phyloP scores from a whole-genome alignment of 331 rosid species.

The Pyracantha coccinea region DNA sequence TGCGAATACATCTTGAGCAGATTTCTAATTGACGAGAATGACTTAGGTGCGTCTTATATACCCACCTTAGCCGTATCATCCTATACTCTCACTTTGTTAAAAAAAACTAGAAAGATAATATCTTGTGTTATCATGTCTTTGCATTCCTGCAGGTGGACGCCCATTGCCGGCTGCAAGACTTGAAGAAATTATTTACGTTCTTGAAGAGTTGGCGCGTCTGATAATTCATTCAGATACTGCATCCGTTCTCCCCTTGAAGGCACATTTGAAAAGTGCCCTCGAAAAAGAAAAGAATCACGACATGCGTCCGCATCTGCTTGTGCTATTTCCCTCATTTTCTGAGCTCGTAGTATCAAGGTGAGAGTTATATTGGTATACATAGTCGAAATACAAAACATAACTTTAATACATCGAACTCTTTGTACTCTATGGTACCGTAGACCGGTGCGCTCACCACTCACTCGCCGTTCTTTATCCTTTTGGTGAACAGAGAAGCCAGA shows the following conservation, averaged over 20 bases:
- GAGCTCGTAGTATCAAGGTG: slow-evolving; percentile 89
- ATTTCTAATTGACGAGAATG: slow-evolving; percentile 69
- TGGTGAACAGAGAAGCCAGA: slow-evolving; percentile 60
- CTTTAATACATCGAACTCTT: background rate
- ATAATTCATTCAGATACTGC: slow-evolving; percentile 59
- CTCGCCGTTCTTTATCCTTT: background rate
- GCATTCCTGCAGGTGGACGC: slow-evolving; percentile 48
- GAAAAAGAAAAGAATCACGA: slow-evolving; percentile 32
- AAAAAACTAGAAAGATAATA: too few relatives aligned
- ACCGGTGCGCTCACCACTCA: background rate
- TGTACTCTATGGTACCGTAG: background rate
- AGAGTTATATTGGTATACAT: background rate
- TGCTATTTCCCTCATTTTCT: slow-evolving; percentile 71
- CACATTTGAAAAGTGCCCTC: slow-evolving; percentile 45
- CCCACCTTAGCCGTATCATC: background rate
- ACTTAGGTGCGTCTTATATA: slow-evolving; percentile 42
- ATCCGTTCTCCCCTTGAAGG: slow-evolving; percentile 56
- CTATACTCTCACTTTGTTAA: background rate
- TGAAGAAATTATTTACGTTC: slow-evolving; percentile 66
- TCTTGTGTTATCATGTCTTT: background rate
- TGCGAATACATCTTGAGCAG: slow-evolving; percentile 73
- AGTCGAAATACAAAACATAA: too few relatives aligned
- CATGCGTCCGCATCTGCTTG: slow-evolving; percentile 59
- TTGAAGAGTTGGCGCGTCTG: slow-evolving; percentile 63
- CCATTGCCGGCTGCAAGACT: slow-evolving; percentile 80